Percentiles rank a stretch among this genome's conserved stretches.
Evolutionary conservation across 257 asterid species (phyloP).

Genomic region (Asclepias syriaca): DNA sequence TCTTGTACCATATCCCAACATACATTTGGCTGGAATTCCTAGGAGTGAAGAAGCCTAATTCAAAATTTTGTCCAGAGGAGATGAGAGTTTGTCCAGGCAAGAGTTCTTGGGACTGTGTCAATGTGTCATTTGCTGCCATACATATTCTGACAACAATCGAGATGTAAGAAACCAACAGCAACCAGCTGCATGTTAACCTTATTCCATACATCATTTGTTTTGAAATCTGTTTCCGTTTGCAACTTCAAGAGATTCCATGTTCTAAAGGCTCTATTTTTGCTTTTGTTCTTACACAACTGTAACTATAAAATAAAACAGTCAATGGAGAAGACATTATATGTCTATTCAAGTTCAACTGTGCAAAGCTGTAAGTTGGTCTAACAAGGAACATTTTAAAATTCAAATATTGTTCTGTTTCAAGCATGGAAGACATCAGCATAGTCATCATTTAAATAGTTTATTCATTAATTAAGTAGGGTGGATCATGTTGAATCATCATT

Average conservation of each 20-base stretch:
- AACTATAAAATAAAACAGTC: not conserved
- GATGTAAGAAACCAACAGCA: not conserved
- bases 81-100: slow-evolving; percentile 30
- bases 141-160: not conserved
- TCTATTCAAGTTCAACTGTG: not conserved
- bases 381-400: not conserved
- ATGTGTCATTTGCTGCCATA: slow-evolving; percentile 28
- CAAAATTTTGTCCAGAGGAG: slow-evolving; percentile 45
- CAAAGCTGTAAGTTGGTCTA: not conserved
- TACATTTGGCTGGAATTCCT: slow-evolving; percentile 29
- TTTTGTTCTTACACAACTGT: not conserved
- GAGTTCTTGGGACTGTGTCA: slow-evolving; percentile 35
- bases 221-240: not conserved
- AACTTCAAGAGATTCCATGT: not conserved
- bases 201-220: not conserved
- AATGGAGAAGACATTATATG: not conserved
- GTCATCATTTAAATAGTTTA: not conserved
- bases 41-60: slow-evolving; percentile 64
- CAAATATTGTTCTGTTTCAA: not conserved
- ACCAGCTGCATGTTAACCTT: not conserved
- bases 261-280: not conserved
- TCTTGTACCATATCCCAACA: slow-evolving; percentile 71
- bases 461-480: not conserved
- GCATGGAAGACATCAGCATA: not conserved
- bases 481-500: not conserved